Percentiles rank a stretch among this genome's conserved stretches.
Conservation (phyloP, 768 basidiomycete genomes). For the Goffeauzyma gilvescens region DNA sequence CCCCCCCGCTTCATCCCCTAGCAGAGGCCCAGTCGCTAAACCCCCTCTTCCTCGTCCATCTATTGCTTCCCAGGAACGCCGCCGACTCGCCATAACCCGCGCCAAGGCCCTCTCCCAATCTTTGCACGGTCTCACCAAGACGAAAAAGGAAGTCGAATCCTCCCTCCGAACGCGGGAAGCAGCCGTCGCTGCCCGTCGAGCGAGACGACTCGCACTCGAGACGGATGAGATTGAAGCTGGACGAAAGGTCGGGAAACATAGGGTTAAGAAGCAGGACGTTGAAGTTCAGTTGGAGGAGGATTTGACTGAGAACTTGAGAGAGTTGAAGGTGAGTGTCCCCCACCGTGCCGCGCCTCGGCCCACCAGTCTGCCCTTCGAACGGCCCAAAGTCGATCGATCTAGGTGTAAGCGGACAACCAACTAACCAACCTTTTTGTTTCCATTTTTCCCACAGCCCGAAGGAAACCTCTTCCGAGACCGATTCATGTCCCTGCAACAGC, state of each 20-base stretch:
- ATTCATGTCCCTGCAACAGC: slow-evolving; percentile 68
- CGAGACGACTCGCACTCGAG: slow-evolving; percentile 29
- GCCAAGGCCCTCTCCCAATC: slow-evolving; percentile 50
- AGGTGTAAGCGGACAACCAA: neutral
- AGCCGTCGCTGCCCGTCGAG: slow-evolving; percentile 16
- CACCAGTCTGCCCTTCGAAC: neutral
- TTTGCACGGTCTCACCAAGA: slow-evolving; percentile 39
- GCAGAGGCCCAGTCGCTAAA: no score
- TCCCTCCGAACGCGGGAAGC: slow-evolving; percentile 33
- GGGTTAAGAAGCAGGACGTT: slow-evolving; percentile 47
- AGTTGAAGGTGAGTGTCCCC: slow-evolving; percentile 49
- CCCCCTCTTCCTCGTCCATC: no score
- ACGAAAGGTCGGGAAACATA: slow-evolving; percentile 58
- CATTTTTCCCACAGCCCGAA: slow-evolving; percentile 45
- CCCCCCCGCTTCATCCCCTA: no score
- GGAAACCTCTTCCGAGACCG: slow-evolving; percentile 83
- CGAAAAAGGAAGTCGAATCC: slow-evolving; percentile 35
- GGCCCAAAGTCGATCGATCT: neutral
- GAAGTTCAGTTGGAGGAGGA: slow-evolving; percentile 85
- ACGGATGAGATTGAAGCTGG: slow-evolving; percentile 48
- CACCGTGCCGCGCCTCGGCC: no score
- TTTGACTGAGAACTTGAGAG: slow-evolving; percentile 61
- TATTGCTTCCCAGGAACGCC: no score
- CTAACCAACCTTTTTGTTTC: neutral
- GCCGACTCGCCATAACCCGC: no score